Evolutionary conservation across 1,139 yeast species (phyloP), one percentile per base, ranked within the genome.

Genomic region (Pichia kudriavzevii): DNA sequence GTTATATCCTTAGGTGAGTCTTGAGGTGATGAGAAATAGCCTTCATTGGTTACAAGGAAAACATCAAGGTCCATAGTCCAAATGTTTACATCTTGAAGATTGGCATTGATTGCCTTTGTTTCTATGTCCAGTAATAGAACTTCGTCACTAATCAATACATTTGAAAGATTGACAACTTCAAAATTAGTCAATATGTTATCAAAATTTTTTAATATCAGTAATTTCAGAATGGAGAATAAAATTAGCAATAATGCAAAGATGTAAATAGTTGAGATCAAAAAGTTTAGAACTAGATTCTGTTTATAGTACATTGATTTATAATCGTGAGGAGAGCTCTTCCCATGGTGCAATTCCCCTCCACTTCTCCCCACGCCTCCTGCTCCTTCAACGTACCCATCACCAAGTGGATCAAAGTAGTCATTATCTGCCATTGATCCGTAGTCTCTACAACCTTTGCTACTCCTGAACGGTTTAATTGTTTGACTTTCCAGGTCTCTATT

Each of bases 71-170:
- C 91, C 27, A 80, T 75, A 7, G 75, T 72, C 40, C 69, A 67
- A 5, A 88, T 67, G 6, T 67, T 65, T 3, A 87, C 73, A 6
- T 84, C 71, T 49, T 81, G 75, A 64, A 82, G 70, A 1, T 95
- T 95, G 1, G 91, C 91, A 55, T 88, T 88, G 39, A 71, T 69
- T 0, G 94, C 94, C 39, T 73, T 74, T 10, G 84, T 77, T 2
- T 74, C 71, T 35, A 88, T 62, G 54, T 83, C 88, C 57, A 88
- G 80, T 4, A 87, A 68, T 35, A 91, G 63, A 50, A 88, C 91
- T 47, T 85, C 94, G 45, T 79, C 78, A 45, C 91, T 79, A 4
- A 84, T 83, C 23, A 88, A 66, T 1, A 91, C 73, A 46, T 81
- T 84, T 36, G 76, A 77, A 31, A 88, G 64, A 13, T 73, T 61